Evolutionary conservation across 2,329 filamentous ascomycete species (phyloP).

Genomic region (Aspergillus alliaceus): DNA sequence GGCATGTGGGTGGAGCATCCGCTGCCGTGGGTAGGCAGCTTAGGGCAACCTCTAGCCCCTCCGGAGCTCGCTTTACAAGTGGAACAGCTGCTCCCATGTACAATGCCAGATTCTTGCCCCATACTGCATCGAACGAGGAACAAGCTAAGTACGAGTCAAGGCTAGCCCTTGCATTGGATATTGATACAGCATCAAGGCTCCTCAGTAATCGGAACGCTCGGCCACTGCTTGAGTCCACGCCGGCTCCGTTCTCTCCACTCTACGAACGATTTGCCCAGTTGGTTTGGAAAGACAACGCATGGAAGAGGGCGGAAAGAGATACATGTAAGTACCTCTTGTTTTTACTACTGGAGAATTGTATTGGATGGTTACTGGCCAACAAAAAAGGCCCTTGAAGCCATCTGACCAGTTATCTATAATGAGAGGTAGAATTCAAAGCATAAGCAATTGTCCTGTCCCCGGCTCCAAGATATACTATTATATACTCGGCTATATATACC

Average conservation of each 20-base stretch:
- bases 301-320: slow-evolving; percentile 33
- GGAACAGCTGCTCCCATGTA: slow-evolving; percentile 70
- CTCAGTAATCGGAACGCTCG: slow-evolving; percentile 53
- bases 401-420: neutral
- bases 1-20: slow-evolving; percentile 72
- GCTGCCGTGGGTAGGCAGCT: slow-evolving; percentile 51
- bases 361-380: neutral
- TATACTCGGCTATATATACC: neutral
- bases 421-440: neutral
- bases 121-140: slow-evolving; percentile 57
- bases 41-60: slow-evolving; percentile 58
- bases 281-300: slow-evolving; percentile 42
- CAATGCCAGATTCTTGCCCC: slow-evolving; percentile 56
- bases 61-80: slow-evolving; percentile 64
- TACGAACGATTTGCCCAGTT: slow-evolving; percentile 34
- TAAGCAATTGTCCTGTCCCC: neutral
- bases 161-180: slow-evolving; percentile 76
- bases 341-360: neutral
- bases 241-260: slow-evolving; percentile 24
- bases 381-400: neutral
- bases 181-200: slow-evolving; percentile 68
- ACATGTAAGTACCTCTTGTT: slow-evolving; percentile 32
- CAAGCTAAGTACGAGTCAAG: slow-evolving; percentile 69
- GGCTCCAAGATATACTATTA: neutral
- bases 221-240: slow-evolving; percentile 21